Base-by-base conservation (phyloP, 2,329 filamentous ascomycete genomes). In the Penicillium sclerotiorum region DNA sequence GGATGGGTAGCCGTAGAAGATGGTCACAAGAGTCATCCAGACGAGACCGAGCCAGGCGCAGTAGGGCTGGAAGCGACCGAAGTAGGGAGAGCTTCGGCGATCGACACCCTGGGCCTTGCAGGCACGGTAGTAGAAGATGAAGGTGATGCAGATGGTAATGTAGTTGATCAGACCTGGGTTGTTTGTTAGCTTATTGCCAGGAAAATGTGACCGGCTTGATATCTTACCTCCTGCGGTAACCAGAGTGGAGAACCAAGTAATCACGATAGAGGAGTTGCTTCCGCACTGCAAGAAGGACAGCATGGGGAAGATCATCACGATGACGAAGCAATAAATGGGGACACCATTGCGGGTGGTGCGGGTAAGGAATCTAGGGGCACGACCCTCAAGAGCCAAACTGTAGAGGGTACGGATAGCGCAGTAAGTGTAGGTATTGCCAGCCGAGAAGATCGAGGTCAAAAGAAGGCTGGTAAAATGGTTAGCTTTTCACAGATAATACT, bases 311-410 rank as follows among this genome's bases (percentile, higher is more conserved):
- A 75, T 59, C 74, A 82, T 80, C 44, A 80, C 77, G 5, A 83
- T 57, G 27, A 53, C 59, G 66, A 85, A 82, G 61, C 78, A 80
- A 63, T 77, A 84, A 57, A 85, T 77, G 8, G 83, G 83, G 0
- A 85, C 82, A 62, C 85, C 85, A 9, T 79, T 77, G 56, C 74
- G 77, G 8, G 80, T 87, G 63, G 78, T 83, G 65, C 81, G 79
- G 54, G 77, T 75, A 18, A 88, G 74, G 62, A 86, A 64, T 38
- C 69, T 72, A 0, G 80, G 80, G 0, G 80, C 80, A 35, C 76
- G 71, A 12, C 80, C 79, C 52, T 82, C 77, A 3, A 81, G 71
- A 2, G 80, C 72, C 18, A 83, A 68, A 18, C 77, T 74, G 64
- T 82, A 81, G 33, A 82, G 62, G 38, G 73, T 77, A 28, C 80